Conservation (phyloP, 768 basidiomycete genomes). For the Glaciozyma antarctica region DNA sequence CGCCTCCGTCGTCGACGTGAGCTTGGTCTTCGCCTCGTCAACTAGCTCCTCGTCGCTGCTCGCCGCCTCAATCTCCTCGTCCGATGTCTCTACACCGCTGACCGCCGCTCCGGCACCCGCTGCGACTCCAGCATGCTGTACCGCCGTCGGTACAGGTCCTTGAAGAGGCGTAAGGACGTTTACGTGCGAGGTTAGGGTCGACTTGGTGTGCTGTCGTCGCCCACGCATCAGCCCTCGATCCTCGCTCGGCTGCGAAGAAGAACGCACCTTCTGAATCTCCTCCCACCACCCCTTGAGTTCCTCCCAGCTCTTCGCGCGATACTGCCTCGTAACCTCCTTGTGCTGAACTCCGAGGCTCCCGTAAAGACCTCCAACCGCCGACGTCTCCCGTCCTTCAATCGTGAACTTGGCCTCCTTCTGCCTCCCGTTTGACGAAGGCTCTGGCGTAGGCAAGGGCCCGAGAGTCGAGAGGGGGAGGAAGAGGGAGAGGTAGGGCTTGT, state of each 20-base stretch:
- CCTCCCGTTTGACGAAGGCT: neutral
- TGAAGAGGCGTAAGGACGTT: neutral
- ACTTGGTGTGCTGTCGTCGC: neutral
- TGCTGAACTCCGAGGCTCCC: neutral
- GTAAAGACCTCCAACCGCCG: neutral
- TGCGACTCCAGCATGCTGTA: neutral
- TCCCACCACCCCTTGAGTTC: conserved; percentile 20
- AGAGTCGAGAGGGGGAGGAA: conserved; percentile 14
- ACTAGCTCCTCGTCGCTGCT: neutral
- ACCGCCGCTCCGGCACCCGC: neutral
- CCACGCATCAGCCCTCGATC: neutral
- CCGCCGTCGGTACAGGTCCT: neutral
- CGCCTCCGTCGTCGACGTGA: neutral
- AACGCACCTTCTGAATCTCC: conserved; percentile 3
- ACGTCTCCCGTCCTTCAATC: conserved; percentile 7
- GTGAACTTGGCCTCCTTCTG: conserved; percentile 26
- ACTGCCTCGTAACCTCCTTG: neutral
- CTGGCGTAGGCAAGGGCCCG: conserved; percentile 30
- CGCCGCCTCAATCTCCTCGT: neutral
- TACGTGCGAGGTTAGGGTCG: neutral
- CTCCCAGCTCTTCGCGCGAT: conserved; percentile 17
- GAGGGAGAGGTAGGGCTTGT: conserved; percentile 20
- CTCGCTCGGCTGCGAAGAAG: too few species aligned
- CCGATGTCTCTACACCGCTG: neutral
- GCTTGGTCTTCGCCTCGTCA: neutral